Evolutionary conservation across 352 stramenopile species (phyloP).

Genomic region (Pythium sukuiense): DNA sequence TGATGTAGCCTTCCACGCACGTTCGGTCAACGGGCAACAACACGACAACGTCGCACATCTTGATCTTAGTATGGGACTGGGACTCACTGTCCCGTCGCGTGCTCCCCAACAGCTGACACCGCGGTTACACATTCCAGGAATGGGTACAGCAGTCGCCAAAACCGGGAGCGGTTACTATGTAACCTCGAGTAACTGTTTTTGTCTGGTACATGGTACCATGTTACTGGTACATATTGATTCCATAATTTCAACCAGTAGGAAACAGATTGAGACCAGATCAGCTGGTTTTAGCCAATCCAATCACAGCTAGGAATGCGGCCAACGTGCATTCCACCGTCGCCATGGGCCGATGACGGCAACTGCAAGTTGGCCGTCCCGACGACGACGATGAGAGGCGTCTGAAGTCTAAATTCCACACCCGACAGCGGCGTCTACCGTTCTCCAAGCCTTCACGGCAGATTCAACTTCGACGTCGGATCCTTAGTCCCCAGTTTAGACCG

Average conservation of each 20-base stretch:
- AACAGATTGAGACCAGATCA: background rate
- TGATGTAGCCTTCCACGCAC: conserved; percentile 15
- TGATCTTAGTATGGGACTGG: conserved; percentile 24
- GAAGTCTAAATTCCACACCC: background rate
- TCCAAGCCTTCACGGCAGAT: background rate
- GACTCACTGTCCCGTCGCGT: conserved; percentile 13
- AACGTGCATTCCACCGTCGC: conserved; percentile 13
- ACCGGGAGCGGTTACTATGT: background rate
- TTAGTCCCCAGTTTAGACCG: background rate
- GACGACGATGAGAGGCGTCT: background rate
- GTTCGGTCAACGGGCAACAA: conserved; percentile 20
- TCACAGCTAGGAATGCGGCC: conserved; percentile 30
- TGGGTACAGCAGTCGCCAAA: background rate
- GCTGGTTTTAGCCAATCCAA: conserved; percentile 34
- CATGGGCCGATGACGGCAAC: conserved; percentile 14
- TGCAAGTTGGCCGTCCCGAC: conserved; percentile 25
- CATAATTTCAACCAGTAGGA: conserved; percentile 5
- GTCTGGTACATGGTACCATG: background rate
- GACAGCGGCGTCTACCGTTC: background rate
- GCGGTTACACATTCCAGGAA: background rate
- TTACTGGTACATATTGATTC: background rate
- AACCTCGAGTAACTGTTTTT: background rate
- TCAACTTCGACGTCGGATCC: background rate
- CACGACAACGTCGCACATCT: conserved; percentile 15
- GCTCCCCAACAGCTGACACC: conserved; percentile 5